Evolutionary conservation across 441 rosid genomes (phyloP), one percentile per base, ranked within the genome.

Genomic region (Arabidopsis hybrid): DNA sequence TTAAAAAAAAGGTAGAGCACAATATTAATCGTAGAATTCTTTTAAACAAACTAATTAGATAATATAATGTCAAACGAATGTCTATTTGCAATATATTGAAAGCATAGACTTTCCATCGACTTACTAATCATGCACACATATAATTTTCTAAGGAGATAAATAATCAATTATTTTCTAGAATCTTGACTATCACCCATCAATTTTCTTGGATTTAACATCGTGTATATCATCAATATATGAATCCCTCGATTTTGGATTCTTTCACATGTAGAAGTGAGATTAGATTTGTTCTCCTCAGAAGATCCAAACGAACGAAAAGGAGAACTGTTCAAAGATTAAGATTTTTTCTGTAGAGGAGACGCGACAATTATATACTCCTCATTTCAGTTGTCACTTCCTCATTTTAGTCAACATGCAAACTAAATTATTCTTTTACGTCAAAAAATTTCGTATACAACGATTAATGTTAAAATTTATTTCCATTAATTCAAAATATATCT

Each of bases 211-310:
- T 38, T 38, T 46, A 43, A 3, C 36, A 62, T 63, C 46, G 57
- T 64, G 10, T 45, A 43, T 52, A 26, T 26, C 29, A 26, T 26
- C 29, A 26, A 4, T 26, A 16, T 61, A 14, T 10, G 14, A 13
- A 34, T 35, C 9, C 5, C 3, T 56, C 10, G 6, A 73, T 45
- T 56, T 47, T 46, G 51, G 43, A 65, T 12, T 58, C 13, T 49
- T 65, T 65, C 60, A 49, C 67, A 39, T 49, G 60, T 39, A 58
- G 72, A 58, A 51, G 67, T 17, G 21, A 38, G 26, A 13, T 57
- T 58, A 58, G 53, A 73, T 58, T 73, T 73, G 72, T 58, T 49
- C 60, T 66, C 60, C 16, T 73, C n/a, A 9, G 8, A 66, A 58
- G 67, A 47, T 73, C 67, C 58, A 66, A 65, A 58, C 52, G 39